Base-by-base conservation (phyloP, 1,139 yeast species). In the Nakaseomyces nivariensis region DNA sequence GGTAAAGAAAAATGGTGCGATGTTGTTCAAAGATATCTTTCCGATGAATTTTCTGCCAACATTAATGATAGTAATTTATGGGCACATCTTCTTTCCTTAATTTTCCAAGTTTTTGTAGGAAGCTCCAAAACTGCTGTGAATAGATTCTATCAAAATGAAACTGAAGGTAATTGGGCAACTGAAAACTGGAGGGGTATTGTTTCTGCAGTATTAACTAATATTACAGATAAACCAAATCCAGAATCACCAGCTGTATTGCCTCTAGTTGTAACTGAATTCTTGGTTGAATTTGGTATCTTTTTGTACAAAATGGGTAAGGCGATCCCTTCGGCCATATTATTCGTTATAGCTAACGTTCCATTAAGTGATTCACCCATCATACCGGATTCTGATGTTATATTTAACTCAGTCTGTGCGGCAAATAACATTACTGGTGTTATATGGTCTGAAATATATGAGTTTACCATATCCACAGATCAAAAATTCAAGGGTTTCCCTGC, bases 71-170 rank as follows among this genome's bases (percentile, higher is more conserved):
- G 74, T 32, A 78, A 77, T 57, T 72, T 78, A 59, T 55, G 58
- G 42, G 53, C 58, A 3, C 56, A 58, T 46, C 48, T 64, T 13
- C 72, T 86, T 70, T 83, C 87, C 0, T 64, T 81, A 25, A 67
- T 84, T 42, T 77, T 85, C 61, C 78, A 84, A 57, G 76, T 82
- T 1, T 74, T 82, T 55, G 76, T 82, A 10, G 95, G 94, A 2
- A 80, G 81, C 54, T 74, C 78, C 3, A 73, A 72, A 42, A 72
- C 73, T 37, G 78, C 80, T 0, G 72, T 85, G 45, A 70, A 71
- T 6, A 79, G 77, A 50, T 71, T 82, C 45, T 65, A 61, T 32
- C 62, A 62, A 9, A 73, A 77, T 37, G 64, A 68, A 0, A 40
- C 36, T 2, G 78, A 74, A 58, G 72, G 53, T 5, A 34, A 67